Percentiles rank a stretch among this genome's conserved stretches.
Conservation (phyloP, 2,329 filamentous ascomycete species). For the Macrophomina pseudophaseolina region DNA sequence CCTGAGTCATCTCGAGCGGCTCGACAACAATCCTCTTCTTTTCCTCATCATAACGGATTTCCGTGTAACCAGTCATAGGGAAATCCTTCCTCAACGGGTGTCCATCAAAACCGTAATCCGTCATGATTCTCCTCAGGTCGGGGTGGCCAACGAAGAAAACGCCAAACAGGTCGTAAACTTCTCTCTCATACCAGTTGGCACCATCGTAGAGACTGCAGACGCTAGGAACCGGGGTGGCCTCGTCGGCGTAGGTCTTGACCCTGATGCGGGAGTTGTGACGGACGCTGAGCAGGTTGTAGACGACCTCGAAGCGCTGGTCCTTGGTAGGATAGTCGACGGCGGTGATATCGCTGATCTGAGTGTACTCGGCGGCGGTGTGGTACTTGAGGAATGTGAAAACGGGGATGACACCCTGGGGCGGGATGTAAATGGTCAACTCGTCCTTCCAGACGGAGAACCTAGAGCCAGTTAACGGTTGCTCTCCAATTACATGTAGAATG, state of each 20-base stretch:
- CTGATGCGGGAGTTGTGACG: conserved; percentile 96
- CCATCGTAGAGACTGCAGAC: conserved; percentile 87
- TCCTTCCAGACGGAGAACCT: conserved; percentile 98
- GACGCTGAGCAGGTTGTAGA: conserved; percentile 96
- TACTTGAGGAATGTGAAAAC: conserved; percentile 96
- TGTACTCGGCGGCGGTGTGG: conserved; percentile 97
- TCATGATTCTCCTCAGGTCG: conserved; percentile 97
- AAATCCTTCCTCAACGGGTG: conserved; percentile 98
- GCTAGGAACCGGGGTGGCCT: conserved; percentile 90
- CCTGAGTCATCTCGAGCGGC: conserved; percentile 95
- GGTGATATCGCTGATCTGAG: conserved; percentile 89
- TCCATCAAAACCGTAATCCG: conserved; percentile 98
- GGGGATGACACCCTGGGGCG: conserved; percentile 84
- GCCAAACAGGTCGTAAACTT: conserved; percentile 96
- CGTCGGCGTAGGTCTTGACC: conserved; percentile 98
- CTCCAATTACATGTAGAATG: neutral
- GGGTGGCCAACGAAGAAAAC: conserved; percentile 97
- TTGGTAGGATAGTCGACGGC: conserved; percentile 95
- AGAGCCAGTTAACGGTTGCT: conserved; percentile 12
- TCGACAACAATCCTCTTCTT: conserved; percentile 99
- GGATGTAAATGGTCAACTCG: conserved; percentile 92
- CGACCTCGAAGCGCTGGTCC: conserved; percentile 94
- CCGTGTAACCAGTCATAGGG: conserved; percentile 95
- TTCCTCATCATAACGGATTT: conserved; percentile 97
- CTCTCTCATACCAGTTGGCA: conserved; percentile 98